phyloP scores from a whole-genome alignment of 768 basidiomycete species.

The Tricholoma flavovirens region DNA sequence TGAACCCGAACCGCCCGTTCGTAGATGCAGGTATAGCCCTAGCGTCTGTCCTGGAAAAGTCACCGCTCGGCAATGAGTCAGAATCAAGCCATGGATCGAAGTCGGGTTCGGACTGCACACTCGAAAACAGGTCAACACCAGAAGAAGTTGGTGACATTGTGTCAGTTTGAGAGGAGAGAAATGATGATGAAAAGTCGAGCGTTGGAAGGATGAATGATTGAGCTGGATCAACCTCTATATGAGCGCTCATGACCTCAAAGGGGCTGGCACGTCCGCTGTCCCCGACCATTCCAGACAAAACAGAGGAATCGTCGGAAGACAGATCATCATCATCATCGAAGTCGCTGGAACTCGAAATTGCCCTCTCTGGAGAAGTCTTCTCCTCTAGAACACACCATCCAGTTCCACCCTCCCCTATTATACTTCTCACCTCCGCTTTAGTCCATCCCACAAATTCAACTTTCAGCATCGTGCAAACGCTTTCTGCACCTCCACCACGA shows the following conservation, averaged over 20 bases:
- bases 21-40: conserved; percentile 25
- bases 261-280: conserved; percentile 7
- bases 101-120: conserved; percentile 19
- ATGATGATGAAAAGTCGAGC: conserved; percentile 61
- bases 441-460: conserved; percentile 75
- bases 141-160: conserved; percentile 8
- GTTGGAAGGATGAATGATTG: conserved; percentile 73
- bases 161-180: conserved; percentile 19
- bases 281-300: conserved; percentile 19
- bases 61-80: conserved; percentile 13
- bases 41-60: conserved; percentile 11
- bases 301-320: conserved; percentile 27
- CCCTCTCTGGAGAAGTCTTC: conserved; percentile 22
- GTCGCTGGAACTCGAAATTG: conserved; percentile 12
- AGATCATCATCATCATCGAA: conserved; percentile 25
- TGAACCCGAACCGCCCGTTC: conserved; percentile 36
- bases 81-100: conserved; percentile 28
- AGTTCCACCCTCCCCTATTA: conserved; percentile 65
- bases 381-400: conserved; percentile 79
- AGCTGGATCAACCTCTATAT: conserved; percentile 44
- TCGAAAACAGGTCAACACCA: conserved; percentile 3
- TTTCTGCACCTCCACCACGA: conserved; percentile 32
- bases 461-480: conserved; percentile 59
- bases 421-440: conserved; percentile 52
- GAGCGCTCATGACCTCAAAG: conserved; percentile 9